Base-by-base conservation (phyloP, 306 rosid species). In the Vicia sativa region DNA sequence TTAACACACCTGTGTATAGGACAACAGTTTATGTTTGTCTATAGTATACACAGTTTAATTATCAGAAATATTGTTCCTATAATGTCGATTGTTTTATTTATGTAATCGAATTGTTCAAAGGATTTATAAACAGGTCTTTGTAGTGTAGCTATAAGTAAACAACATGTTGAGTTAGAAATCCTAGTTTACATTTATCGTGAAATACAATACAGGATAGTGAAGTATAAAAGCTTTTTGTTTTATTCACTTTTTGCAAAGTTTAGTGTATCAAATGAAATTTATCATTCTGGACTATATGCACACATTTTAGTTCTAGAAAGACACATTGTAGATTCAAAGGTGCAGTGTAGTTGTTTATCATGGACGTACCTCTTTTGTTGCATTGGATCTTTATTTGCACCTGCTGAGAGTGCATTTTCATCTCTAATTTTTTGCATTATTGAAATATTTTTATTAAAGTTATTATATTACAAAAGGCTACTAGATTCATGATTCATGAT, bases 11-110 rank as follows among this genome's bases (percentile, higher is more conserved):
- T 23, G 55, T 49, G 67, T 78, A 81, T 85, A 87, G 95, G 77
- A 81, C 81, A 83, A 73, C 79, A 65, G 78, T 79, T 89, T 84
- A 79, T 82, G 86, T 74, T 89, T 81, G 93, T 86, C 72, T 78
- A 89, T 86, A 89, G 89, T 79, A 87, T 80, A 89, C 95, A 82
- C 76, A 75, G 77, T 79, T 66, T 26, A 55, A 25, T 13, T 74
- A 81, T 67, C 73, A 62, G 42, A 57, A 67, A 64, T 68, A 85
- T 85, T 78, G 69, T 86, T 87, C 78, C 79, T 72, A 85, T 80
- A 56, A 81, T 81, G 74, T 77, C 77, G 75, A 80, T 79, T 81
- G 71, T 76, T 74, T 83, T 71, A 74, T 84, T 80, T 65, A 87
- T 68, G 68, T 74, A 38, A 34, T 15, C 21, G 9, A 49, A 21